Conservation (phyloP, 768 basidiomycete species). For the Collybia sordida region DNA sequence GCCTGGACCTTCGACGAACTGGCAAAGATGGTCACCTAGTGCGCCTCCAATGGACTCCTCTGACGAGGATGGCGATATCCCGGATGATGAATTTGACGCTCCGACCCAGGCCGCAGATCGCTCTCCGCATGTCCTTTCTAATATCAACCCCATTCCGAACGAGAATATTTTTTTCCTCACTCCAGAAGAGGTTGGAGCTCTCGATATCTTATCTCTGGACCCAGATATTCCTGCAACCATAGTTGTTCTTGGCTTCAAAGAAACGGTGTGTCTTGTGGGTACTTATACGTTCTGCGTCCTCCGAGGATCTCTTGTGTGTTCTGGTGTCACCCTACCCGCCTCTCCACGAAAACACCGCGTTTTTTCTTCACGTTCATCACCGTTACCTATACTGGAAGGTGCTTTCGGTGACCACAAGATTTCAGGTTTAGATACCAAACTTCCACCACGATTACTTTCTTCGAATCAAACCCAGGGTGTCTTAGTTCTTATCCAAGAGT, state of each 20-base stretch:
- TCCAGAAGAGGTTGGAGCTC: slow-evolving; percentile 30
- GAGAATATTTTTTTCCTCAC: slow-evolving; percentile 48
- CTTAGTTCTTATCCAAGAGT: slow-evolving; percentile 56
- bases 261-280: slow-evolving; percentile 71
- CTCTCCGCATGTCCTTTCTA: slow-evolving; percentile 36
- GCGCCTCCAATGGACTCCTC: slow-evolving; percentile 47
- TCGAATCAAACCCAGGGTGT: slow-evolving; percentile 22
- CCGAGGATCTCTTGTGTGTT: slow-evolving; percentile 56
- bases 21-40: slow-evolving; percentile 63
- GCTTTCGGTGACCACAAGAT: slow-evolving; percentile 10
- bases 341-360: slow-evolving; percentile 46
- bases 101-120: slow-evolving; percentile 4
- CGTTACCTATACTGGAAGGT: slow-evolving; percentile 54
- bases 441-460: slow-evolving; percentile 16
- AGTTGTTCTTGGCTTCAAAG: slow-evolving; percentile 42
- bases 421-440: slow-evolving; percentile 8
- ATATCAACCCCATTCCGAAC: slow-evolving; percentile 44
- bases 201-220: slow-evolving; percentile 22
- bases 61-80: slow-evolving; percentile 29
- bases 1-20: slow-evolving; percentile 13
- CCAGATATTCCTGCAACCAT: slow-evolving; percentile 24
- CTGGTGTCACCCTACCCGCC: slow-evolving; percentile 50
- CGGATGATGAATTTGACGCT: slow-evolving; percentile 11
- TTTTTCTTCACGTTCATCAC: slow-evolving; percentile 80
- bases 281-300: slow-evolving; percentile 61